phyloP scores from a whole-genome alignment of 768 basidiomycete species.

The Mycena sanguinolenta region DNA sequence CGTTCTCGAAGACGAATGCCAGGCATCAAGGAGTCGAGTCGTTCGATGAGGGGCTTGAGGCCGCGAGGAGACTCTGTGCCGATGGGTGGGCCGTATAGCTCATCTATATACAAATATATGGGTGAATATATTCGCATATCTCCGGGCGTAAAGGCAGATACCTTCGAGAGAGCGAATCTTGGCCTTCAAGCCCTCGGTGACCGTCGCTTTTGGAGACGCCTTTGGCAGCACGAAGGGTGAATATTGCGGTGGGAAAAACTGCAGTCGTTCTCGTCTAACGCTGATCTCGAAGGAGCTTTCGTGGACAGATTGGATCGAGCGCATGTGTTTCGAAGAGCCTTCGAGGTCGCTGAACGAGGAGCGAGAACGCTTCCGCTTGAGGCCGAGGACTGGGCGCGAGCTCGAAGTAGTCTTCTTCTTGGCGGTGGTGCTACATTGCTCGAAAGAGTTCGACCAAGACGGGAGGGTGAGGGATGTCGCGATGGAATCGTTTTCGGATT shows the following conservation, averaged over 20 bases:
- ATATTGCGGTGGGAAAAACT: slow-evolving; percentile 25
- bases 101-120: slow-evolving; percentile 46
- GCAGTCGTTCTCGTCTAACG: slow-evolving; percentile 52
- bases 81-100: slow-evolving; percentile 56
- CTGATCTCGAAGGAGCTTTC: slow-evolving; percentile 62
- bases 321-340: slow-evolving; percentile 58
- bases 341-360: slow-evolving; percentile 56
- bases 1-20: slow-evolving; percentile 63
- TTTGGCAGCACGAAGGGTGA: slow-evolving; percentile 28
- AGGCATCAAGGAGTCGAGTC: slow-evolving; percentile 59
- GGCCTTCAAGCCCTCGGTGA: slow-evolving; percentile 30
- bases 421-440: slow-evolving; percentile 15
- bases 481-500: slow-evolving; percentile 18
- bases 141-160: slow-evolving; percentile 29
- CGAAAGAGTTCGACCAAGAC: slow-evolving; percentile 21
- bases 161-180: slow-evolving; percentile 51
- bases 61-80: slow-evolving; percentile 57
- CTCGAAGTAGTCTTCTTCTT: slow-evolving; percentile 16
- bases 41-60: slow-evolving; percentile 50
- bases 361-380: slow-evolving; percentile 48
- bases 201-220: slow-evolving; percentile 23
- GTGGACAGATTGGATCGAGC: slow-evolving; percentile 57
- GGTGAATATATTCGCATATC: slow-evolving; percentile 16
- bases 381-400: slow-evolving; percentile 23
- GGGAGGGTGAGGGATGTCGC: slow-evolving; percentile 13